Base-by-base conservation (phyloP, 2,329 filamentous ascomycete genomes). In the Clathrospora elynae region DNA sequence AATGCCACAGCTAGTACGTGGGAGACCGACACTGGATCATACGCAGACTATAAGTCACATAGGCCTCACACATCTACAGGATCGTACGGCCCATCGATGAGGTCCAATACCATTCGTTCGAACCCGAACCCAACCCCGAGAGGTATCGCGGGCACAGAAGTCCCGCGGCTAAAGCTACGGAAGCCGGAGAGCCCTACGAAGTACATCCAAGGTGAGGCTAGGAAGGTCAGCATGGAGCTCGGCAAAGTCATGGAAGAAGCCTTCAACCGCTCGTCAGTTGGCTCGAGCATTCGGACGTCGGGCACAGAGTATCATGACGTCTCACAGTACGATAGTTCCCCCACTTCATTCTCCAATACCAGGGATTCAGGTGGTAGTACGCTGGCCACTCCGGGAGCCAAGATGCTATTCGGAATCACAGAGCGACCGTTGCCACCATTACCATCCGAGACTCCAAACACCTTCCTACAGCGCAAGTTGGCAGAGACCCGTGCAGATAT, bases 231-330 rank as follows among this genome's bases (percentile, higher is more conserved):
- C 57, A 83, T 82, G 58, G 90, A 90, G 59, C 84, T 96, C 49
- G 89, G 90, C 35, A 89, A 90, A 68, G 88, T 93, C 45, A 95
- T 91, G 62, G 91, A 97, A 62, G 88, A 93, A 61, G 91, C 91
- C 1, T 96, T 97, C 74, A 91, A 89, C 62, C 84, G 86, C 56
- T 78, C 74, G 40, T 85, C 78, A 1, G 69, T 79, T 14, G 75
- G 75, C 30, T 79, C 80, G 2, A 81, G 76, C 35, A 68, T 71
- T 17, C 72, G 72, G 3, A 78, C 76, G 1, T 70, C 72, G 12
- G 40, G 33, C n/a, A 55, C 52, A 7, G 51, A 49, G 32, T 53
- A 47, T 22, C 45, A 47, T 12, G 45, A 54, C 8, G 61, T 65
- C 3, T 72, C 70, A 19, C 60, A 66, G 33, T 73, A 73, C 42